Percentiles rank a stretch among this genome's conserved stretches.
Evolutionary conservation across 164 flowering plant genomes (phyloP).

Genomic region (Nymphaea thermarum): DNA sequence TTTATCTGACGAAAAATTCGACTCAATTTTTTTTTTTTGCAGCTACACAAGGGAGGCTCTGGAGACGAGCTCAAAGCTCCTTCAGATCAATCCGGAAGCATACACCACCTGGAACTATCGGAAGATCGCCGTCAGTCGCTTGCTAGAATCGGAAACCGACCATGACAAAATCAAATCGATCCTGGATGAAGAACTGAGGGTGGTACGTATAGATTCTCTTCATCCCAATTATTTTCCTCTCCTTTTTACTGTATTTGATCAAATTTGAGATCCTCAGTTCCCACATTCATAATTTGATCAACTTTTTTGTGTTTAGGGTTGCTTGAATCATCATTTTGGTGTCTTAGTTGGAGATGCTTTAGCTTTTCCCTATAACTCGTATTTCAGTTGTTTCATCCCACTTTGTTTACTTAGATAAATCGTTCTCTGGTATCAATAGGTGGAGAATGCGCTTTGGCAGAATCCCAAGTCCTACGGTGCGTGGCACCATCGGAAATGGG

Average conservation of each 20-base stretch:
- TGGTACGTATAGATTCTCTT: slow-evolving; percentile 30
- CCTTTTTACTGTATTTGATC: neutral
- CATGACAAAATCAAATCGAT: slow-evolving; percentile 35
- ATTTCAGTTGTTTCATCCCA: neutral
- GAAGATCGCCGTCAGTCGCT: slow-evolving; percentile 56
- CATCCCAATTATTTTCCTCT: neutral
- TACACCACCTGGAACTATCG: slow-evolving; percentile 91
- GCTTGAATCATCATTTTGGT: neutral
- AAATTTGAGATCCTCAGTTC: neutral
- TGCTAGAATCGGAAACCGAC: slow-evolving; percentile 26
- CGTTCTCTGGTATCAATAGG: slow-evolving; percentile 23
- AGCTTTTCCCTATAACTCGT: neutral
- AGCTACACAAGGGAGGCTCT: slow-evolving; percentile 72
- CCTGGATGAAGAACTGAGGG: slow-evolving; percentile 54
- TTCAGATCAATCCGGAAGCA: slow-evolving; percentile 61
- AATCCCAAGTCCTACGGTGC: slow-evolving; percentile 85
- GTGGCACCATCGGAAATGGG: slow-evolving; percentile 94
- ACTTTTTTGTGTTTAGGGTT: neutral
- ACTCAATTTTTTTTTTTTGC: slow-evolving; percentile 5
- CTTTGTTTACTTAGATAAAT: neutral
- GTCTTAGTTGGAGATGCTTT: neutral
- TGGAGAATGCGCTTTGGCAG: slow-evolving; percentile 54
- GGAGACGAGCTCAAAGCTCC: slow-evolving; percentile 52
- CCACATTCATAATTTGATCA: neutral
- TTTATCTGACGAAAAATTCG: neutral